Percentiles rank a stretch among this genome's conserved stretches.
Evolutionary conservation across 1,139 yeast genomes (phyloP).

Genomic region (Geotrichum cucujoidarum): DNA sequence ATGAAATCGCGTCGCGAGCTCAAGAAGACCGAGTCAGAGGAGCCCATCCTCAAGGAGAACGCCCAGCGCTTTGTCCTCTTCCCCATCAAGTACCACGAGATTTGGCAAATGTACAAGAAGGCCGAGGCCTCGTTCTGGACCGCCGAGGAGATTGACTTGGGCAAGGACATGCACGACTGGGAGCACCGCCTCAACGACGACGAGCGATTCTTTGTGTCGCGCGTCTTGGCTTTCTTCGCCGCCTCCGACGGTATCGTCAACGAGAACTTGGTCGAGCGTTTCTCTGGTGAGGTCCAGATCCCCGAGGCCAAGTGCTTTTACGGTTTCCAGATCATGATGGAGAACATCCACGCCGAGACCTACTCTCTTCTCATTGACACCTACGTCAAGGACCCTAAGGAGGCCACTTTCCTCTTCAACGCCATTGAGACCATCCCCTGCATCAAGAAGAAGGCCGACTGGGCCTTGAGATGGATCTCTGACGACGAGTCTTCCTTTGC

Average conservation of each 20-base stretch:
- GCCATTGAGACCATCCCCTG: constrained; percentile 94
- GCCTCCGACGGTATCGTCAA: constrained; percentile 98
- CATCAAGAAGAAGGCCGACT: constrained; percentile 92
- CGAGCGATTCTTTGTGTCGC: constrained; percentile 83
- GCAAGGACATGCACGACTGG: constrained; percentile 91
- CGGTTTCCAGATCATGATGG: constrained; percentile 99
- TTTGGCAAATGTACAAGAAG: constrained; percentile 98
- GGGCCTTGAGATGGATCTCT: constrained; percentile 96
- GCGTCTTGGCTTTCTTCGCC: constrained; percentile 96
- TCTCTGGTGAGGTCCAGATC: constrained; percentile 92
- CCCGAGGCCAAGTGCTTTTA: constrained; percentile 98
- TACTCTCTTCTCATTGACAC: constrained; percentile 91
- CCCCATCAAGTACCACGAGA: constrained; percentile 96
- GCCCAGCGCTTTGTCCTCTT: constrained; percentile 85
- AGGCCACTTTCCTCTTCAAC: constrained; percentile 80
- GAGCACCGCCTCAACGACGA: constrained; percentile 75
- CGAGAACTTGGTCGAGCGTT: constrained; percentile 94
- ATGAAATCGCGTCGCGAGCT: constrained; percentile 40
- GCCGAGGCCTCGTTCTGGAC: constrained; percentile 99
- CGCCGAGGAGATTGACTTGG: constrained; percentile 95
- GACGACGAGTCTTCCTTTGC: constrained; percentile 84
- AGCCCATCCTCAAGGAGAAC: constrained; percentile 85
- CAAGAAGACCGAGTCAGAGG: constrained; percentile 75
- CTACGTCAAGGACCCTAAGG: constrained; percentile 91
- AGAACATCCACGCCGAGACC: constrained; percentile 96